Conservation (phyloP, 306 rosid genomes). For the Fagus sylvatica region DNA sequence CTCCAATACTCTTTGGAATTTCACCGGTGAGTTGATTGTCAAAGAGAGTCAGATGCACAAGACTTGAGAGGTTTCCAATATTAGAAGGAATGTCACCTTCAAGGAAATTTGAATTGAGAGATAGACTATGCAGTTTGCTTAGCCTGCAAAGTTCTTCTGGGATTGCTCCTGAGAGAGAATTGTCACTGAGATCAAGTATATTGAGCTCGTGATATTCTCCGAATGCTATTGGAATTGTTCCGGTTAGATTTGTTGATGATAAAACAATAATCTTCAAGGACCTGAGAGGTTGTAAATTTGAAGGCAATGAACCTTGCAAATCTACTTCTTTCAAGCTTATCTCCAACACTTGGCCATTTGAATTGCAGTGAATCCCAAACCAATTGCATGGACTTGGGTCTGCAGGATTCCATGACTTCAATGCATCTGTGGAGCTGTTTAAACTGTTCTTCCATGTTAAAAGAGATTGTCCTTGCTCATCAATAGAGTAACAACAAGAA, state of each 20-base stretch:
- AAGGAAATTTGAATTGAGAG: slow-evolving; percentile 53
- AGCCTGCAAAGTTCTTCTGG: slow-evolving; percentile 75
- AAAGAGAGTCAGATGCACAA: slow-evolving; percentile 55
- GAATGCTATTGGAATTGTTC: slow-evolving; percentile 62
- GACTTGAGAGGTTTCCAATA: slow-evolving; percentile 67
- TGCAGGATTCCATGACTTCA: slow-evolving; percentile 64
- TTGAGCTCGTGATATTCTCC: slow-evolving; percentile 58
- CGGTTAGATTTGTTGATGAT: slow-evolving; percentile 63
- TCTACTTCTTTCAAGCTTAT: slow-evolving; percentile 52
- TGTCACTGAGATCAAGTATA: slow-evolving; percentile 58
- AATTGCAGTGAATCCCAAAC: slow-evolving; percentile 74
- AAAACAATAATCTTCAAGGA: slow-evolving; percentile 52
- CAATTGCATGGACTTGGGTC: slow-evolving; percentile 71
- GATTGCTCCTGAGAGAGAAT: slow-evolving; percentile 64
- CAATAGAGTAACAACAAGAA: slow-evolving; percentile 58
- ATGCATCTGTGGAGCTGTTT: slow-evolving; percentile 40
- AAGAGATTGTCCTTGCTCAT: slow-evolving; percentile 82
- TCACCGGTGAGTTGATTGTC: slow-evolving; percentile 69
- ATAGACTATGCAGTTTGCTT: slow-evolving; percentile 48
- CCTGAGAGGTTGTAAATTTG: slow-evolving; percentile 61
- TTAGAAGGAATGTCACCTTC: slow-evolving; percentile 61
- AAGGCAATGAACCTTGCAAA: slow-evolving; percentile 78
- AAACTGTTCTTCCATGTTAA: slow-evolving; percentile 72
- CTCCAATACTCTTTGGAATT: slow-evolving; percentile 73
- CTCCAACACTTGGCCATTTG: slow-evolving; percentile 55